Percentiles rank a stretch among this genome's conserved stretches.
Conservation (phyloP, 202 grass and related monocot genomes). For the Musa balbisiana region DNA sequence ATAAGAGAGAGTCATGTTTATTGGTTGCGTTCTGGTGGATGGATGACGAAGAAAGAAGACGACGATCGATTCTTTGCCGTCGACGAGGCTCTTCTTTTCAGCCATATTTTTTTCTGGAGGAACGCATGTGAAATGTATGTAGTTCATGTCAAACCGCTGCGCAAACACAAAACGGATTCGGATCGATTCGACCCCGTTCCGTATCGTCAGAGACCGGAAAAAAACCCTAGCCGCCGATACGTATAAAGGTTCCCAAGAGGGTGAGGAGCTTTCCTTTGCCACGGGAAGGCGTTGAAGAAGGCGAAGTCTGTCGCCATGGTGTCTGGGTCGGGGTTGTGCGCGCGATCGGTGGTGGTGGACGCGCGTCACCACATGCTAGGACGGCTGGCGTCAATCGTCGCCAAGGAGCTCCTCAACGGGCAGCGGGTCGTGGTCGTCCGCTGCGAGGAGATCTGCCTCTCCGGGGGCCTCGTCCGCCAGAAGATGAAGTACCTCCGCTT, state of each 20-base stretch:
- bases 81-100: too few species aligned
- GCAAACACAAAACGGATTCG: too few species aligned
- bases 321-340: slow-evolving; percentile 73
- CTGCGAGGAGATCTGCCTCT: slow-evolving; percentile 98
- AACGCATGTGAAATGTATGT: too few species aligned
- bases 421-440: slow-evolving; percentile 92
- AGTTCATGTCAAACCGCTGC: too few species aligned
- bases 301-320: slow-evolving; percentile 35
- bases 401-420: slow-evolving; percentile 94
- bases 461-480: slow-evolving; percentile 85
- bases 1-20: too few species aligned
- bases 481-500: slow-evolving; percentile 99
- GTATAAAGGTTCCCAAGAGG: not conserved
- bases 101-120: too few species aligned
- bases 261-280: not conserved
- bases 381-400: slow-evolving; percentile 66
- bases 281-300: not conserved
- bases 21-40: too few species aligned
- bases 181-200: not conserved
- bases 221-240: not conserved
- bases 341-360: slow-evolving; percentile 59
- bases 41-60: too few species aligned
- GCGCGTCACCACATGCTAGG: slow-evolving; percentile 97
- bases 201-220: too few species aligned
- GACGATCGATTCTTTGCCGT: too few species aligned